Evolutionary conservation across 148 eudicot genomes (phyloP).

Genomic region (Amaranthus hypochondriacus): DNA sequence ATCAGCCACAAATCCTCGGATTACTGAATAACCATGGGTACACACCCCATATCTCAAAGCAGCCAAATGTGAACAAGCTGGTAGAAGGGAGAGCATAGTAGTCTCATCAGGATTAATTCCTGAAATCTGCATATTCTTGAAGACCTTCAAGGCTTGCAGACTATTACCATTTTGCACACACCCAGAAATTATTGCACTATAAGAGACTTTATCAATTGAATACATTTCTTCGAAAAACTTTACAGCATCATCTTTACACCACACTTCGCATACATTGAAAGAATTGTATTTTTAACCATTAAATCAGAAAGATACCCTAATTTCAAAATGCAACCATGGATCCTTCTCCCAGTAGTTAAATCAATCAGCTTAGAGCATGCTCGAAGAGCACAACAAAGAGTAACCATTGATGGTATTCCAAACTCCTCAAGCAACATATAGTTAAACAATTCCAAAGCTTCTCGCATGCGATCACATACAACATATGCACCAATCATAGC

Average conservation of each 20-base stretch:
- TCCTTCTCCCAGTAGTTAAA: slow-evolving; percentile 44
- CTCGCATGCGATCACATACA: slow-evolving; percentile 39
- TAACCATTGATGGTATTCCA: slow-evolving; percentile 41
- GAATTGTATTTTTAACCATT: slow-evolving; percentile 62
- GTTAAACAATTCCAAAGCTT: slow-evolving; percentile 51
- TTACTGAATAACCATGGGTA: slow-evolving; percentile 59
- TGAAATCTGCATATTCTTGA: slow-evolving; percentile 51
- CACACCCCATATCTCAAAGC: slow-evolving; percentile 56
- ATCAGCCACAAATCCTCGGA: slow-evolving; percentile 52
- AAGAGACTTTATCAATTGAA: slow-evolving; percentile 63
- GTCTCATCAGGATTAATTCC: slow-evolving; percentile 58
- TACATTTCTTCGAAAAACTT: slow-evolving; percentile 57
- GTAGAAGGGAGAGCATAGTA: slow-evolving; percentile 70
- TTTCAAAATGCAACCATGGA: slow-evolving; percentile 57
- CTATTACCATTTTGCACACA: slow-evolving; percentile 67
- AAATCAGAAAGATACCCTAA: slow-evolving; percentile 43
- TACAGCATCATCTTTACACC: slow-evolving; percentile 51
- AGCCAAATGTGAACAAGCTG: slow-evolving; percentile 78
- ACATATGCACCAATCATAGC: slow-evolving; percentile 78
- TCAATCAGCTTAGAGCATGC: slow-evolving; percentile 70
- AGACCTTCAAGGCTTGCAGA: slow-evolving; percentile 49
- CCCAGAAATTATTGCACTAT: slow-evolving; percentile 74
- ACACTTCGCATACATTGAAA: slow-evolving; percentile 90
- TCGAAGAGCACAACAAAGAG: slow-evolving; percentile 51
- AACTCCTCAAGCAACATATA: slow-evolving; percentile 34